Evolutionary conservation across 2,329 filamentous ascomycete genomes (phyloP), one percentile per base, ranked within the genome.

Genomic region (Coniochaeta ligniaria): DNA sequence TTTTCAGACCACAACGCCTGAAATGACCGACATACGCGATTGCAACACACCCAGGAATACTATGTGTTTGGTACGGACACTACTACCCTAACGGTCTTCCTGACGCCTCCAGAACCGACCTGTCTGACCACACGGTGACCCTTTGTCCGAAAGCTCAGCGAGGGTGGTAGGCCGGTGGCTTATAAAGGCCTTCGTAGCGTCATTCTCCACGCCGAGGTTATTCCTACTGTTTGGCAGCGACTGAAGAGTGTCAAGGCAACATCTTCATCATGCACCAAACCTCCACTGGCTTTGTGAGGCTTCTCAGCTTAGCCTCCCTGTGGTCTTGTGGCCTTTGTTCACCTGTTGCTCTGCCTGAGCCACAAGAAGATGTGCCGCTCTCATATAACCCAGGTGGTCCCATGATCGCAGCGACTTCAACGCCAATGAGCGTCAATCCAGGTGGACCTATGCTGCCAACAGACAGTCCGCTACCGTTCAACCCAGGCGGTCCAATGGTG

Each of bases 391-490:
- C 47, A 6, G 47, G 26, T 6, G 47, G 47, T 31, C 26, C 47
- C 14, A 52, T 31, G 24, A 52, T 52, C 6, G 24, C 47, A 14
- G 20, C 60, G 59, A 17, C 60, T 77, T n/a, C 60, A 78, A 2
- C 69, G 74, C 33, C 31, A 58, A 24, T n/a, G 36, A 47, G 20
- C 24, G 22, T 47, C 22, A 16, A 47, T 47, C 43, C 43, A 7
- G 43, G 22, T 16, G 43, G 22, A 47, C 20, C 43, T 16, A 16
- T 47, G 12, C 22, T 47, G 43, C 22, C 43, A 16, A 47, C 43
- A 3, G 43, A 47, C 20, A 47, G 7, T 26, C 43, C 43, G 6
- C 24, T 59, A 38, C 28, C 59, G 6, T 20, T 60, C 33, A 6
- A 64, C 47, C 8, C 63, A 69, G 12, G 56, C 62, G 57, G 47